Conservation (phyloP, 768 basidiomycete genomes). For the Chlorophyllum brunneum region DNA sequence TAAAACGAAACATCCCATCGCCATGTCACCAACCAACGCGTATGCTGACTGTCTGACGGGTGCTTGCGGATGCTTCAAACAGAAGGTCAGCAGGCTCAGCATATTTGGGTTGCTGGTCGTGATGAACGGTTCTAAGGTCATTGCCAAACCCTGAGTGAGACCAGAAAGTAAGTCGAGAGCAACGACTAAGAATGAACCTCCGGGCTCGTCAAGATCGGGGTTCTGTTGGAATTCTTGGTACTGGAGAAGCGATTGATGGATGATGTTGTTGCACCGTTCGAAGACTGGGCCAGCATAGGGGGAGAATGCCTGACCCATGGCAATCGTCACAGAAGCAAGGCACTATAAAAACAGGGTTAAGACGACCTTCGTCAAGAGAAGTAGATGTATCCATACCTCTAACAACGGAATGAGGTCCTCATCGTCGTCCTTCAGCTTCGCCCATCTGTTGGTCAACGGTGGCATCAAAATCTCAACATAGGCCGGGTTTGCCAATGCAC, state of each 20-base stretch:
- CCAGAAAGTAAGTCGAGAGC: slow-evolving; percentile 96
- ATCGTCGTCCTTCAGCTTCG: slow-evolving; percentile 86
- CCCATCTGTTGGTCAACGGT: slow-evolving; percentile 85
- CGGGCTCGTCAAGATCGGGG: slow-evolving; percentile 90
- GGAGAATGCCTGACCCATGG: slow-evolving; percentile 85
- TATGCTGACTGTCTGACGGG: slow-evolving; percentile 95
- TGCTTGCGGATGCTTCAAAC: slow-evolving; percentile 94
- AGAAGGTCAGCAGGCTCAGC: slow-evolving; percentile 77
- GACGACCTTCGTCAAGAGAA: not conserved
- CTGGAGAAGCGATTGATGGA: slow-evolving; percentile 75
- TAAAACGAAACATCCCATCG: slow-evolving; percentile 90
- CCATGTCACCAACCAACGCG: slow-evolving; percentile 97
- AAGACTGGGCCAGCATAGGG: slow-evolving; percentile 90
- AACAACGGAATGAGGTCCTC: slow-evolving; percentile 91
- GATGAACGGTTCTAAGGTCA: slow-evolving; percentile 72
- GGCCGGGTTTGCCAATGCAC: slow-evolving; percentile 77
- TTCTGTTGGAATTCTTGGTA: slow-evolving; percentile 89
- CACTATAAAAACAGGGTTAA: slow-evolving; percentile 55
- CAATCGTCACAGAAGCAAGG: slow-evolving; percentile 95
- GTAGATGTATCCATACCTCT: slow-evolving; percentile 60
- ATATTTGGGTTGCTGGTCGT: slow-evolving; percentile 68
- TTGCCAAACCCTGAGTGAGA: slow-evolving; percentile 89
- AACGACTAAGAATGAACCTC: slow-evolving; percentile 96
- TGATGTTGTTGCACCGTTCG: slow-evolving; percentile 84
- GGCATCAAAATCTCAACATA: slow-evolving; percentile 98